These are phyloP conservation scores for Tulasnella sp. DNA, from an alignment of 768 basidiomycete genomes.

Conservation along the genomic window DNA sequence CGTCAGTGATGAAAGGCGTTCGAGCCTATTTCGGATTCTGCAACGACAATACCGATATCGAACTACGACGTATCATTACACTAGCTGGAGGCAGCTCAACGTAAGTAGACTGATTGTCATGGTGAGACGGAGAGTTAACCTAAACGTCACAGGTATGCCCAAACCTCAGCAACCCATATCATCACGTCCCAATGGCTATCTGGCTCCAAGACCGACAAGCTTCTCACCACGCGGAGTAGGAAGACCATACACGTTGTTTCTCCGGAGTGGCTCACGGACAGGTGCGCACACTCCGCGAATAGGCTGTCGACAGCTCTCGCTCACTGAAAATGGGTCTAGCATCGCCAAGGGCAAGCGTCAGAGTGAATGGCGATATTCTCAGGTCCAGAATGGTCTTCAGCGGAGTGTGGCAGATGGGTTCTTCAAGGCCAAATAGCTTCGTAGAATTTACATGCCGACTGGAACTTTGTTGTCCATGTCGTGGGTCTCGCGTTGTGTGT, in stretches of 20 bases:
- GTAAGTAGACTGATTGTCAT: constrained; percentile 33
- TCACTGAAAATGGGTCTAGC: constrained; percentile 19
- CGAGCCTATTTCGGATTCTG: constrained; percentile 64
- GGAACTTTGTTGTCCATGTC: not conserved
- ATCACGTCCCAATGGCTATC: constrained; percentile 61
- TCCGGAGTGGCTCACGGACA: constrained; percentile 34
- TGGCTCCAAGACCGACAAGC: constrained; percentile 57
- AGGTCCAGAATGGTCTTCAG: constrained; percentile 3
- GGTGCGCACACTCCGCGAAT: not conserved
- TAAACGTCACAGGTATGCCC: constrained; percentile 32
- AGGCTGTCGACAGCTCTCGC: not conserved
- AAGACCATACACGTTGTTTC: constrained; percentile 50
- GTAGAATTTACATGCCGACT: not conserved
- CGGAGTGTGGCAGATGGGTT: not conserved
- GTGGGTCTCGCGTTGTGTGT: not conserved
- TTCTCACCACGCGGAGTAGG: constrained; percentile 41
- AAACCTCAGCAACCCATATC: constrained; percentile 65
- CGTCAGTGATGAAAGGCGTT: constrained; percentile 30
- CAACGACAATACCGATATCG: constrained; percentile 60
- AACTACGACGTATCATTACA: constrained; percentile 59
- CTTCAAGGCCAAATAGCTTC: not conserved
- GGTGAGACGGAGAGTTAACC: constrained; percentile 12
- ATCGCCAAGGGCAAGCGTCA: constrained; percentile 46
- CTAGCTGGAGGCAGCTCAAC: constrained; percentile 53
- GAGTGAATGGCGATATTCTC: constrained; percentile 45